Percentiles rank a stretch among this genome's conserved stretches.
phyloP scores from a whole-genome alignment of 768 basidiomycete species.

The Boletus patriciae region DNA sequence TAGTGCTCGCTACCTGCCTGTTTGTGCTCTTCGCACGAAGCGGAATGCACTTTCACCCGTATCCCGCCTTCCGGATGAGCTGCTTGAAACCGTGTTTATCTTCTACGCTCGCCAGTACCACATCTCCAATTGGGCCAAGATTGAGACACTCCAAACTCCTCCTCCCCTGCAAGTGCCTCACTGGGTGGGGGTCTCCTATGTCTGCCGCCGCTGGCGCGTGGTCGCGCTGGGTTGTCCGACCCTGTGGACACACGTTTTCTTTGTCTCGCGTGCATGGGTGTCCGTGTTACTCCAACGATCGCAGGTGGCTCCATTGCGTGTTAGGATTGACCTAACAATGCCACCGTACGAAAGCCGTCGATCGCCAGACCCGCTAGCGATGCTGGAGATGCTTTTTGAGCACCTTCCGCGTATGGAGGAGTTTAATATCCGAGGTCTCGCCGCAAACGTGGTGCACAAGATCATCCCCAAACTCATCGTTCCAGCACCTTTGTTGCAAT shows the following conservation, averaged over 20 bases:
- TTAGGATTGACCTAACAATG: not conserved
- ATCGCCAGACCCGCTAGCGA: not conserved
- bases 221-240: not conserved
- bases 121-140: not conserved
- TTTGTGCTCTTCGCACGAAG: slow-evolving; percentile 1
- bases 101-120: not conserved
- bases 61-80: slow-evolving; percentile 3
- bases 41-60: not conserved
- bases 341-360: not conserved
- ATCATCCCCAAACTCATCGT: not conserved
- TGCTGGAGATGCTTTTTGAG: slow-evolving; percentile 1
- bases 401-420: slow-evolving; percentile 1
- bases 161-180: not conserved
- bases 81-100: not conserved
- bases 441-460: not conserved
- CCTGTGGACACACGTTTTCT: slow-evolving; percentile 2
- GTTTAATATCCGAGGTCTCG: slow-evolving; percentile 1
- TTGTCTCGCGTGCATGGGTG: not conserved
- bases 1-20: not conserved
- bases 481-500: not conserved
- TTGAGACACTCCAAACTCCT: not conserved
- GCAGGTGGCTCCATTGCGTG: not conserved
- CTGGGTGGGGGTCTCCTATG: not conserved
- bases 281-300: slow-evolving; percentile 3
- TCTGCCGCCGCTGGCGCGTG: slow-evolving; percentile 1